Base-by-base conservation (phyloP, 257 asterid genomes). In the Solanum rostratum region DNA sequence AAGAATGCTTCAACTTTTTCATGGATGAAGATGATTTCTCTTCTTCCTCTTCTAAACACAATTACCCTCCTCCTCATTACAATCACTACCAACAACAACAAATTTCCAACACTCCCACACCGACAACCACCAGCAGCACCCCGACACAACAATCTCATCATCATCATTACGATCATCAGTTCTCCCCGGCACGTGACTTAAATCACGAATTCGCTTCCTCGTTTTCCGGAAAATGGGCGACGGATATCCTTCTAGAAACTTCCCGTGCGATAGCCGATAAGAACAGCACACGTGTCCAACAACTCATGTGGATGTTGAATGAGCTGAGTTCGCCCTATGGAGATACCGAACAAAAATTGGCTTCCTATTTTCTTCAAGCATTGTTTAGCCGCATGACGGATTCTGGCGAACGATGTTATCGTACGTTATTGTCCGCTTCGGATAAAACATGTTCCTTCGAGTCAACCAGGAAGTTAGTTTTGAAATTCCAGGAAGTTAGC, bases 1-100 rank as follows among this genome's bases (percentile, higher is more conserved):
- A 92, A 94, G 98, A 93, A 96, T 96, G 99, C 98, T 93, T 95
- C 98, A 92, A 93, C 90, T 53, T 95, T 90, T 96, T 91, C 98
- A 96, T 96, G 99, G 98, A 94, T 91, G 97, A 95, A 87, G 97
- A 91, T 54, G 98, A 95, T 69, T 91, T 92, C 90, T 94, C 97
- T 79, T 95, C 98, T 86, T 95, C 98, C 73, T 95, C 99, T 80
- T 91, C 98, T 20, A 89, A 88, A 53, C 95, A 92, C 87, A 81
- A 90, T 71, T 63, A 86, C 84, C 91, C 87, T 6, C 69, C 81
- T 15, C 63, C 80, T 15, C 41, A 33, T 16, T 62, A 60, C 14
- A 84, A 70, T 15, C 90, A 73, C 14, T 86, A 70, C 14, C 84
- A 84, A n/a, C 84, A 70, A 10, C 84, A 65, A 9, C 84, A 80